Conservation (phyloP, 805 yeast genomes). For the Myxozyma sirexii region DNA sequence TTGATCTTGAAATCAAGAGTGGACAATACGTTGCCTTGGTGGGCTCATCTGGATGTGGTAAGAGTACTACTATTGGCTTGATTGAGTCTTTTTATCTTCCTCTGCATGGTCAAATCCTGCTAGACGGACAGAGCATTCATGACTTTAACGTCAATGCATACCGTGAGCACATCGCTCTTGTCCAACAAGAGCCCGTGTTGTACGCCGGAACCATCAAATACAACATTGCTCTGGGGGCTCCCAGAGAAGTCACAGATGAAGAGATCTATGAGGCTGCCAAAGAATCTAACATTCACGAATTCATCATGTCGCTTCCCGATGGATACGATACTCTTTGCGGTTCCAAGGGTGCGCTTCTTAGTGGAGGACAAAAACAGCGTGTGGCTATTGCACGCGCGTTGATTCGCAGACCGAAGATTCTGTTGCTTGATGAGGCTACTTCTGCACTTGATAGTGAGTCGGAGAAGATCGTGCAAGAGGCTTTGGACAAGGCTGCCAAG, state of each 20-base stretch:
- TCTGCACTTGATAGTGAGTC: slow-evolving; percentile 60
- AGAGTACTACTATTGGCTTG: slow-evolving; percentile 51
- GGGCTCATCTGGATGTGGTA: slow-evolving; percentile 76
- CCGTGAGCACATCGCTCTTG: slow-evolving; percentile 58
- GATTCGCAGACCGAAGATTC: slow-evolving; percentile 58
- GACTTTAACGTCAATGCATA: slow-evolving; percentile 54
- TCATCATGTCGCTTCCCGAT: slow-evolving; percentile 56
- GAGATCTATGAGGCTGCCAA: slow-evolving; percentile 48
- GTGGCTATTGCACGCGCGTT: slow-evolving; percentile 66
- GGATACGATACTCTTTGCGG: slow-evolving; percentile 56
- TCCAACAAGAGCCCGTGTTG: slow-evolving; percentile 60
- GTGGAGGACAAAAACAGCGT: slow-evolving; percentile 69
- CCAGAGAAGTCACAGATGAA: slow-evolving; percentile 44
- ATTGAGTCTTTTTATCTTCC: slow-evolving; percentile 58
- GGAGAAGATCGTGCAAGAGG: slow-evolving; percentile 65
- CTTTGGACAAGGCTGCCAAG: slow-evolving; percentile 59
- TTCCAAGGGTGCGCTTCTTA: slow-evolving; percentile 54
- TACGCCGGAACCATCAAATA: slow-evolving; percentile 82
- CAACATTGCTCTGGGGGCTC: slow-evolving; percentile 56
- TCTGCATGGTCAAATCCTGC: slow-evolving; percentile 51
- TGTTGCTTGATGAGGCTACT: slow-evolving; percentile 62
- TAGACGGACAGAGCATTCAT: slow-evolving; percentile 56
- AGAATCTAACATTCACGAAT: slow-evolving; percentile 56
- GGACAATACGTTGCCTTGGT: slow-evolving; percentile 87
- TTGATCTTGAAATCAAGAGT: slow-evolving; percentile 53